Conservation (phyloP, 2,329 filamentous ascomycete species). For the Pseudomassariella vexata region DNA sequence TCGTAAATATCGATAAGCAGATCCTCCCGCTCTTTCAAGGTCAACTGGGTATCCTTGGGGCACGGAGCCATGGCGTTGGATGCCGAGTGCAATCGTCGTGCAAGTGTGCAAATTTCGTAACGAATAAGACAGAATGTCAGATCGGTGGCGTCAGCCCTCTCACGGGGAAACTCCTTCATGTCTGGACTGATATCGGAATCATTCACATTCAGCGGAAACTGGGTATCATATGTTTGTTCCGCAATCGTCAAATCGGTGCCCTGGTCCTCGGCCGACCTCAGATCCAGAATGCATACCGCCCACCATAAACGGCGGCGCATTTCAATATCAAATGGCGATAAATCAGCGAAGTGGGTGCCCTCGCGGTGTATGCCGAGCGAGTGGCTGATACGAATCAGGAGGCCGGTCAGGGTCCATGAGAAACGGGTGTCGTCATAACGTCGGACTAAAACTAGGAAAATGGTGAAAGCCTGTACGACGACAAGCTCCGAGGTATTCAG, state of each 20-base stretch:
- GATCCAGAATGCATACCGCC: conserved; percentile 53
- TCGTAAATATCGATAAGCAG: conserved; percentile 40
- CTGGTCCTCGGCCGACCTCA: conserved; percentile 54
- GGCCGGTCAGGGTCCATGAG: conserved; percentile 58
- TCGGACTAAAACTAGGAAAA: conserved; percentile 51
- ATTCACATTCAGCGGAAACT: conserved; percentile 52
- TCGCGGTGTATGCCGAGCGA: conserved; percentile 54
- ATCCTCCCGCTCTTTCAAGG: conserved; percentile 36
- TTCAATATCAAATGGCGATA: conserved; percentile 56
- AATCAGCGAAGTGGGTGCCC: conserved; percentile 40
- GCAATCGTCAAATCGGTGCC: conserved; percentile 45
- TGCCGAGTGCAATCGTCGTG: conserved; percentile 30
- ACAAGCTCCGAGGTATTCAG: conserved; percentile 53
- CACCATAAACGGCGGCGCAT: conserved; percentile 60
- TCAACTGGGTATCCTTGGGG: conserved; percentile 22
- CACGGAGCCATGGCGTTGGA: conserved; percentile 26
- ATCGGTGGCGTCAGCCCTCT: conserved; percentile 48
- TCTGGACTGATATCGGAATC: conserved; percentile 44
- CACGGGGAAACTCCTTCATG: conserved; percentile 37
- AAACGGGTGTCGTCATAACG: conserved; percentile 46
- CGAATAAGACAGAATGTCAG: conserved; percentile 38
- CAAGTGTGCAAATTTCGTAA: conserved; percentile 36
- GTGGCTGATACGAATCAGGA: conserved; percentile 51
- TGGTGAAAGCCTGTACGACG: conserved; percentile 54
- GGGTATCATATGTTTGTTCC: conserved; percentile 43